Evolutionary conservation across 805 yeast species (phyloP), one percentile per base, ranked within the genome.

Genomic region (Naumovozyma baii): DNA sequence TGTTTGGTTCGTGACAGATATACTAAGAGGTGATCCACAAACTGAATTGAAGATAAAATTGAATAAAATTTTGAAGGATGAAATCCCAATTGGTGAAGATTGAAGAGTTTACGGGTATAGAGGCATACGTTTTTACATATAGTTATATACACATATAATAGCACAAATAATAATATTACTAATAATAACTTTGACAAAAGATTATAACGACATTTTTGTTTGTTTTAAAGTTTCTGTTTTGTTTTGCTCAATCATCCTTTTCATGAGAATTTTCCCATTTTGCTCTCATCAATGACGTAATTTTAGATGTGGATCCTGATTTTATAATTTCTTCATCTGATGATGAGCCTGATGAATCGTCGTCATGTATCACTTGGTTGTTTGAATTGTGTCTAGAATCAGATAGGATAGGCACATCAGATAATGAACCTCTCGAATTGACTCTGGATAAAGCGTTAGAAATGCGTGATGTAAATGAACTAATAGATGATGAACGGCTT

Each of bases 51-150:
- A 81, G 44, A 74, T 92, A 34, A 78, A 77, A 51, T 66, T 92
- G 47, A 66, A 78, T 36, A 79, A 72, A 51, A 73, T 86, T 2
- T 66, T 90, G 49, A 86, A 83, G 55, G 98, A 92, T 57, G 98
- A 92, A 64, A 81, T 92, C 34, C 98, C 98, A 12, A 94, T 94
- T 4, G 98, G 97, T 18, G 97, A 92, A 61, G 96, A 88, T 47
- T 81, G 60, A 52, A n/a, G n/a, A n/a, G n/a, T n/a, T n/a, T n/a
- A n/a, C n/a, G n/a, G n/a, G n/a, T n/a, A n/a, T n/a, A n/a, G n/a
- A n/a, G n/a, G n/a, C n/a, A n/a, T n/a, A n/a, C n/a, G n/a, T n/a
- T n/a, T n/a, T n/a, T n/a, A n/a, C n/a, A n/a, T n/a, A n/a, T n/a
- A n/a, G n/a, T n/a, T n/a, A n/a, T n/a, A n/a, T n/a, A n/a, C n/a